Evolutionary conservation across 2,329 filamentous ascomycete genomes (phyloP), one percentile per base, ranked within the genome.

Genomic region (Trichothecium sympodiale): DNA sequence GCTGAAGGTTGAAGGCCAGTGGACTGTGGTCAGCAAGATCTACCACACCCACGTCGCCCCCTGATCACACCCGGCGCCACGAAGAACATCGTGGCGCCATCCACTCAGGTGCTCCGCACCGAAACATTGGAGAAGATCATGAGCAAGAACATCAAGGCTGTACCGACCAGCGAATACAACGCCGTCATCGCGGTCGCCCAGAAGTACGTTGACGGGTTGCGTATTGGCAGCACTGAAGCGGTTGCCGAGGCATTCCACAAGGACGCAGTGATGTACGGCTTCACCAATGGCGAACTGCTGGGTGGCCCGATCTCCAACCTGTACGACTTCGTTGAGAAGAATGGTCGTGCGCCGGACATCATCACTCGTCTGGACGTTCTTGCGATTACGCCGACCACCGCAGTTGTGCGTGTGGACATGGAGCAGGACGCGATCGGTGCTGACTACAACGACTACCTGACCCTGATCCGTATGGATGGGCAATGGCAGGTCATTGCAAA

Each of bases 341-440:
- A 41, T 26, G 31, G 36, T 16, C 17, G n/a, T 12, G 38, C 36
- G 9, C 31, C 32, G 3, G 17, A 38, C 2, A 35, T 40, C 35
- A 40, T 36, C 31, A 37, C 41, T 5, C 30, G 41, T 8, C 16
- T 26, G 32, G 43, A 45, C 18, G 23, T 45, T n/a, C 16, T 45
- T n/a, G 38, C 30, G 9, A 39, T 45, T n/a, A 42, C 41, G 5
- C 40, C 40, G 6, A 40, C 43, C 8, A 44, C 40, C 2, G 42
- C 42, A 4, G 36, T 45, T 8, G 43, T 44, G 13, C 35, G 33
- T 29, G 36, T 44, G 3, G 40, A 42, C 17, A 42, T 44, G 43
- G 40, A n/a, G n/a, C n/a, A 40, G 17, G 40, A 39, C 4, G 36
- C 43, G 0, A 31, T 30, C 0, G 43, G 36, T 2, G 17, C 15